A percentile compares a stretch with the other conserved stretches of the same genome.
phyloP scores from a whole-genome alignment of 306 rosid genomes.

The Rosa rugosa region DNA sequence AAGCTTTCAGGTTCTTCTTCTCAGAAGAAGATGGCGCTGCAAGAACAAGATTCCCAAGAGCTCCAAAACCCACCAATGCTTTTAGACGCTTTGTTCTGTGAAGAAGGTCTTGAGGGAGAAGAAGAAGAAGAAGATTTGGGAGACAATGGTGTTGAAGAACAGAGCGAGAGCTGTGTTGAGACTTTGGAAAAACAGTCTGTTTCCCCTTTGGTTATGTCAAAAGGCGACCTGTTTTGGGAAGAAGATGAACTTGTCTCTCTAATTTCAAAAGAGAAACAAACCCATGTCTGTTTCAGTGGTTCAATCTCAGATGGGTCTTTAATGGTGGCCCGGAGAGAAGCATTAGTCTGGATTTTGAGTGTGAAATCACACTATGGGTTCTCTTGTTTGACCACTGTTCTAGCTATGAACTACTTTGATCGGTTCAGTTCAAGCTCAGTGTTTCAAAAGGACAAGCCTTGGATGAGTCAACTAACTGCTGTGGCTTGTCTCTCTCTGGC shows the following conservation, averaged over 20 bases:
- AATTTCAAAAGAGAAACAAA: conserved; percentile 61
- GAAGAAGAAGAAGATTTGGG: conserved; percentile 27
- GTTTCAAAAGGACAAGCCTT: conserved; percentile 67
- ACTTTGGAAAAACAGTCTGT: conserved; percentile 32
- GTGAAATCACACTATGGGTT: conserved; percentile 61
- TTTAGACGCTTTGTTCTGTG: conserved; percentile 66
- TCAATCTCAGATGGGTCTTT: conserved; percentile 42
- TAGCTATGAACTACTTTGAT: conserved; percentile 93
- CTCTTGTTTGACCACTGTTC: conserved; percentile 66
- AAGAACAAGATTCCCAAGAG: conserved; percentile 32
- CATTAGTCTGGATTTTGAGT: conserved; percentile 68
- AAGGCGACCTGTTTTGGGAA: conserved; percentile 64
- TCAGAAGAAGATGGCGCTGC: conserved; percentile 57
- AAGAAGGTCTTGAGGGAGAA: conserved; percentile 42
- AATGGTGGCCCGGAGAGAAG: conserved; percentile 48
- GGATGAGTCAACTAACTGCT: conserved; percentile 82
- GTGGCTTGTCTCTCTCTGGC: conserved; percentile 88
- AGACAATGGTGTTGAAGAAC: conserved; percentile 29
- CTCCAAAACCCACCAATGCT: conserved; percentile 42
- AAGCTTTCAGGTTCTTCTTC: conserved; percentile 44
- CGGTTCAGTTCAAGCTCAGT: conserved; percentile 56
- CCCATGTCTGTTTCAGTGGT: conserved; percentile 34
- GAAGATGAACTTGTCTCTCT: conserved; percentile 60
- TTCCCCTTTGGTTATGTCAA: conserved; percentile 42
- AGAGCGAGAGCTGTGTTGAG: conserved; percentile 28